Base-by-base conservation (phyloP, 2,329 filamentous ascomycete species). In the Plectosphaerella plurivora region DNA sequence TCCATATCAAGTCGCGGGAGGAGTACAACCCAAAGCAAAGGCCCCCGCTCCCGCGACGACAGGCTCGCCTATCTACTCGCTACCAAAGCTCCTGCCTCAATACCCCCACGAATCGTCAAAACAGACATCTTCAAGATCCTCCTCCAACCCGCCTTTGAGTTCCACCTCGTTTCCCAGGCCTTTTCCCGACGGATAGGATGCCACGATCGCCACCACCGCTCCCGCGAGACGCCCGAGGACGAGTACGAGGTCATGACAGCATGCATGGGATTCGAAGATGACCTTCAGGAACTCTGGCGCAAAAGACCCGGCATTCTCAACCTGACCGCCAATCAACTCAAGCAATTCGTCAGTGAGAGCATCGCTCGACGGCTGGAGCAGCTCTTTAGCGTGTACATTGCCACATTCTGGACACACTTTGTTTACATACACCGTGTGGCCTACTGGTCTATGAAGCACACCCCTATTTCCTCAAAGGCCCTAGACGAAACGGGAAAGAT, bases 221-320 rank as follows among this genome's bases (percentile, higher is more conserved):
- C 45, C n/a, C 45, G 45, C 25, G 45, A 47, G 25, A 47, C 45
- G 20, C 45, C 45, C 28, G 45, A 47, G 25, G 45, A 47, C 45
- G 45, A 47, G 16, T 47, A 28, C 15, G 45, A 47, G 16, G 45
- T 47, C 15, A 47, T 47, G 45, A 47, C 22, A 16, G 45, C 45
- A n/a, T 47, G 45, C 45, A 33, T 25, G 25, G 45, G 24, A 7
- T 47, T 47, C 24, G 45, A 47, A 18, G 45, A 25, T 15, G 45
- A 47, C 24, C 45, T 47, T 4, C 20, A 18, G 14, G 45, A 47
- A 25, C 45, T 47, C 25, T 47, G 45, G 45, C 45, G 24, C 15
- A 24, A 25, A 1, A 24, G 45, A 5, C 45, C 45, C 11, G 45
- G 45, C 25, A 47, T 47, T n/a, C 25, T 47, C 25, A 47, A 47